phyloP scores from a whole-genome alignment of 345 rosid genomes.

The Pugionium cornutum region DNA sequence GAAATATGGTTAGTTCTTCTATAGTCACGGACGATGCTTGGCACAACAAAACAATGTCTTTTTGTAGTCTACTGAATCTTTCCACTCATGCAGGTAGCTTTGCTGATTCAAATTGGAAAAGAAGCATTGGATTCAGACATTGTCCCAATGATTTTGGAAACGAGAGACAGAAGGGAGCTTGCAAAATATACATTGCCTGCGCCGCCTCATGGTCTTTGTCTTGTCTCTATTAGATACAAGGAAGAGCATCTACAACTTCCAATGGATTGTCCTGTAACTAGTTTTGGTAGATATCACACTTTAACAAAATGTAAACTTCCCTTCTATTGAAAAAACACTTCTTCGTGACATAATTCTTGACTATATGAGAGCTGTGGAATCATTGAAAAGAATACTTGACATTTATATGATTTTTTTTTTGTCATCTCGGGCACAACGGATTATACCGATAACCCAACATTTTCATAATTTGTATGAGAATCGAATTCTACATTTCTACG shows the following conservation, averaged over 20 bases:
- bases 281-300: slow-evolving; percentile 71
- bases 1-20: slow-evolving; percentile 69
- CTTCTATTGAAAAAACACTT: not conserved
- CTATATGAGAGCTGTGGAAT: too few species aligned
- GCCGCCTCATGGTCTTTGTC: slow-evolving; percentile 85
- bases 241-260: slow-evolving; percentile 74
- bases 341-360: too few species aligned
- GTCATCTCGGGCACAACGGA: too few species aligned
- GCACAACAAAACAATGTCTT: not conserved
- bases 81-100: slow-evolving; percentile 59
- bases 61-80: slow-evolving; percentile 7
- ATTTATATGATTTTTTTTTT: too few species aligned
- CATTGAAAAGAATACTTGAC: too few species aligned
- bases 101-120: slow-evolving; percentile 82
- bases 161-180: slow-evolving; percentile 71
- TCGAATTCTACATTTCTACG: too few species aligned
- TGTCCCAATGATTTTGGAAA: slow-evolving; percentile 63
- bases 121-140: slow-evolving; percentile 74
- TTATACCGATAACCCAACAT: too few species aligned
- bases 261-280: slow-evolving; percentile 51
- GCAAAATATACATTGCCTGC: slow-evolving; percentile 66
- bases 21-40: not conserved
- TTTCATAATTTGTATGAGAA: too few species aligned
- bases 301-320: slow-evolving; percentile 75
- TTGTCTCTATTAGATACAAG: slow-evolving; percentile 59